phyloP scores from a whole-genome alignment of 345 rosid species.

The Acer campestre region DNA sequence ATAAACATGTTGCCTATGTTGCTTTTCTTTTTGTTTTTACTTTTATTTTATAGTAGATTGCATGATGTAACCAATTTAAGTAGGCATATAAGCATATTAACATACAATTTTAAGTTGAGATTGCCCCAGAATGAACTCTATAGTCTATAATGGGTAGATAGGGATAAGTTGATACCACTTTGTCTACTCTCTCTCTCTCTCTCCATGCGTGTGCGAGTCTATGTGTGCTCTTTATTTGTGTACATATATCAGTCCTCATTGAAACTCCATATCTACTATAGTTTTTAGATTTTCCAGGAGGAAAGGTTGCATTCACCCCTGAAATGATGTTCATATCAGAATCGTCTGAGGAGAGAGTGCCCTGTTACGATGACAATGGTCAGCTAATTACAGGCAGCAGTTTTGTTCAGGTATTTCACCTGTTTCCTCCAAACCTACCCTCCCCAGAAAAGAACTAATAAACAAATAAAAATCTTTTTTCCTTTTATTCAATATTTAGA shows the following conservation, averaged over 20 bases:
- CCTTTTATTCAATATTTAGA: neutral
- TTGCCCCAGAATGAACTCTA: neutral
- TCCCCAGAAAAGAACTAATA: neutral
- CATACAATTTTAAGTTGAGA: neutral
- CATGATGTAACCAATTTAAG: neutral
- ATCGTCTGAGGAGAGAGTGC: conserved; percentile 49
- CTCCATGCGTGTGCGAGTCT: neutral
- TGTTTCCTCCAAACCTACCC: neutral
- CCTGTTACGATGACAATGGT: conserved; percentile 70
- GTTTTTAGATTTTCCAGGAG: conserved; percentile 80
- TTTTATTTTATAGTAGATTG: conserved; percentile 5
- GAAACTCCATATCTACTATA: conserved; percentile 22
- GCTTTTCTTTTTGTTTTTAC: neutral
- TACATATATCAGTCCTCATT: neutral
- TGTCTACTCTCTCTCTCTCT: neutral
- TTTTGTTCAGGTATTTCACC: conserved; percentile 41
- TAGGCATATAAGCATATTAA: neutral
- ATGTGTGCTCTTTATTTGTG: neutral
- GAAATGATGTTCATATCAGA: conserved; percentile 63
- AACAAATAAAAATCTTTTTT: neutral
- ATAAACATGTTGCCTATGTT: neutral
- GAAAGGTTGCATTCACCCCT: conserved; percentile 59
- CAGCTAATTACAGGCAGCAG: conserved; percentile 34
- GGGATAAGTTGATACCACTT: neutral
- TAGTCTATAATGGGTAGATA: neutral